Evolutionary conservation across 306 rosid species (phyloP), one percentile per base, ranked within the genome.

Genomic region (Astragalus glycyphyllos): DNA sequence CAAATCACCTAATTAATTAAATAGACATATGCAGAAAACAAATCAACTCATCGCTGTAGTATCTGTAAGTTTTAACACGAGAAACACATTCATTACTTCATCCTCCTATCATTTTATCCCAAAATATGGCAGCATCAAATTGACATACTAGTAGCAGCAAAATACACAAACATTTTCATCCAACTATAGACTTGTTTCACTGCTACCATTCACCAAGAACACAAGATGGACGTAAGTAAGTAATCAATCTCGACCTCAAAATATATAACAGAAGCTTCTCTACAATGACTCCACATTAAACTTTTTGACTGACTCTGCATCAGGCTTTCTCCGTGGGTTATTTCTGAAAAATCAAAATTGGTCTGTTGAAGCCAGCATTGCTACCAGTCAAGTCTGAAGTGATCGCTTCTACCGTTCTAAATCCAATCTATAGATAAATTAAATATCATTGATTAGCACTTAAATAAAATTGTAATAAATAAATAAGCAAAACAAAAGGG

Each of bases 361-460:
- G 95, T 57, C 98, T 83, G 68, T 92, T 80, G 86, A 92, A 92
- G 78, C 98, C 98, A n/a, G 83, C 55, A 69, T 79, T 92, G 85
- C 84, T 75, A 65, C 80, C 81, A 2, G 86, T 66, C 81, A 88
- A 73, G 44, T 82, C 80, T 40, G 89, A 61, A 73, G 87, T 85
- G 59, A 90, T 44, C 65, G 83, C 87, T 81, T 84, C 89, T 15
- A 90, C 96, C 8, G 78, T 82, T 77, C 88, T 80, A 72, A 92
- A 92, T 64, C 98, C 96, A 79, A 90, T 86, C 96, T 90, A 85
- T 58, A 60, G 68, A 75, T 71, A 32, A 8, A 70, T 63, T 13
- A n/a, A 62, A 69, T 44, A 65, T 66, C 65, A 80, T 67, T 49
- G 9, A 71, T 73, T 53, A 55, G 58, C 72, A 75, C 56, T 14